A percentile compares a stretch with the other conserved stretches of the same genome.
phyloP scores from a whole-genome alignment of 139 green algal genomes.

The Picochlorum sp. region DNA sequence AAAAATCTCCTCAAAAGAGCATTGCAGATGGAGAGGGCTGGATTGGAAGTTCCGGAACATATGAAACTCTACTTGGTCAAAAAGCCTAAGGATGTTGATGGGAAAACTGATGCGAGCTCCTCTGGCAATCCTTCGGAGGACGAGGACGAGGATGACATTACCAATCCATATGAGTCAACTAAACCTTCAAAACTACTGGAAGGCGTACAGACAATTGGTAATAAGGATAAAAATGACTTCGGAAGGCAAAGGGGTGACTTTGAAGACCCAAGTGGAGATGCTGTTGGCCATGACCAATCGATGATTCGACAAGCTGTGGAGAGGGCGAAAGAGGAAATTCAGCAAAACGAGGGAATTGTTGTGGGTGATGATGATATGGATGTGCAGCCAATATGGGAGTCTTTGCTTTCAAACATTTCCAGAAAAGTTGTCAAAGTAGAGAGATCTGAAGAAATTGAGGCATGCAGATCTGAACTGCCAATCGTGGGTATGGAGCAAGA shows the following conservation, averaged over 20 bases:
- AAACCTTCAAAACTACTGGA: not conserved
- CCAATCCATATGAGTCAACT: no score
- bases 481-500: slow-evolving; percentile 84
- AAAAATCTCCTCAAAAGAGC: slow-evolving; percentile 48
- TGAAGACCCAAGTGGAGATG: no score
- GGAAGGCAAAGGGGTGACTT: no score
- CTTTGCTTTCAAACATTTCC: not conserved
- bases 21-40: slow-evolving; percentile 47
- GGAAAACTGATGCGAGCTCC: not conserved
- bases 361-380: not conserved
- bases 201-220: not conserved
- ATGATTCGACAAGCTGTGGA: no score
- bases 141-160: no score
- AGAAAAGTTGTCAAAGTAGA: slow-evolving; percentile 11
- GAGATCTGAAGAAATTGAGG: slow-evolving; percentile 12
- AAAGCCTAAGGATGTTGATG: slow-evolving; percentile 2
- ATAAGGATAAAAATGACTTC: no score
- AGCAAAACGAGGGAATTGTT: not conserved
- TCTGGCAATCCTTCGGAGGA: no score
- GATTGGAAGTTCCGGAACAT: slow-evolving; percentile 20
- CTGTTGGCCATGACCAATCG: no score
- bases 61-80: not conserved
- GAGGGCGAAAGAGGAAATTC: slow-evolving; percentile 3
- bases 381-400: not conserved
- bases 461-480: slow-evolving; percentile 45